Base-by-base conservation (phyloP, 441 rosid species). In the Lepidium campestre region DNA sequence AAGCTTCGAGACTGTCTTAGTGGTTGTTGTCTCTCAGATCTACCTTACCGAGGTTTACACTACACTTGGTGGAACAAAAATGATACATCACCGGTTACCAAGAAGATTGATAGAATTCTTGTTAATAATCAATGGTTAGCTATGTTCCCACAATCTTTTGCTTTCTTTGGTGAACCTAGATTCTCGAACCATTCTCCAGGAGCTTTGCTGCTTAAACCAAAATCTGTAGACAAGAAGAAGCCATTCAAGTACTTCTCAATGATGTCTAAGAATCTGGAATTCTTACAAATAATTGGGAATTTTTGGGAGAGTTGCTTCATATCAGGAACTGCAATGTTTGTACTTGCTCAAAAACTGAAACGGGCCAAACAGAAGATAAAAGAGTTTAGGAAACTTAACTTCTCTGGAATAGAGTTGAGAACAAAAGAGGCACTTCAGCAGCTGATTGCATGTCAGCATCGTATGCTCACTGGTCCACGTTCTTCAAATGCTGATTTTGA, bases 11-110 rank as follows among this genome's bases (percentile, higher is more conserved):
- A 29, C 0, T 52, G 37, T 0, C 0, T 52, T 0, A 0, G 4
- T 0, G 2, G 4, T 0, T 1, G n/a, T 1, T 2, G 0, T 0
- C 1, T 52, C 0, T 0, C 13, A 0, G 39, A 29, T 3, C 0
- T 52, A 0, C 2, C 39, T 0, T 52, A 1, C 0, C 4, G 39
- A 1, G 39, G 39, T 0, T 14, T 12, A 0, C 5, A 13, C 0
- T 29, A 14, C 2, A 52, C 39, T 0, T 52, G n/a, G 39, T 52
- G n/a, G 39, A 52, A 52, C 0, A 52, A 15, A 2, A 9, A 3
- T 0, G 1, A 1, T 0, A 13, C 0, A 0, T 2, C 5, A 0
- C 39, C 13, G 0, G 0, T 52, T 1, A 39, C 23, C 0, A 52
- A 52, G 4, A 29, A 52, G 1, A 0, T 31, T 0, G 57, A 52